phyloP scores from a whole-genome alignment of 179 eudicot species.

The Patellifolia procumbens region DNA sequence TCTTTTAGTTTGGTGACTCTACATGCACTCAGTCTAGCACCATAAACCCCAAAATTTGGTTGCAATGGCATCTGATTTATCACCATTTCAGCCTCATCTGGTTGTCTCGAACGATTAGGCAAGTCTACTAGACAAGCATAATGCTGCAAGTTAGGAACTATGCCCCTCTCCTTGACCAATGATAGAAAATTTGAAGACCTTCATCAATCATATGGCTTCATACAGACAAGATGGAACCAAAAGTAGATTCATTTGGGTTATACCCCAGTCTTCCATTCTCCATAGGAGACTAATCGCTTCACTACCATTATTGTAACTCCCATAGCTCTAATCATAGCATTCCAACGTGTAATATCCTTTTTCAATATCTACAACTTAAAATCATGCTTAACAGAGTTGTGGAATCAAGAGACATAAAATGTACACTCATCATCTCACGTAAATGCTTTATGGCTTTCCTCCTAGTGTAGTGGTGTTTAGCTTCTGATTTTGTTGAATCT shows the following conservation, averaged over 20 bases:
- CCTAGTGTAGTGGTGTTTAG: too few species aligned
- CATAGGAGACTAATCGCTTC: too few species aligned
- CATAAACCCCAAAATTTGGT: constrained; percentile 34
- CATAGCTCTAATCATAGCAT: too few species aligned
- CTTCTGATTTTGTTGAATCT: too few species aligned
- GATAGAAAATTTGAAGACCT: constrained; percentile 36
- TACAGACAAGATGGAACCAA: constrained; percentile 43
- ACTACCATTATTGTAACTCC: too few species aligned
- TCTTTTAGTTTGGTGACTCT: too few species aligned
- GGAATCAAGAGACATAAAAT: constrained; percentile 44
- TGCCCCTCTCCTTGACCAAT: too few species aligned
- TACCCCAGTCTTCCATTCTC: constrained; percentile 33
- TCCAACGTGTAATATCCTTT: constrained; percentile 49
- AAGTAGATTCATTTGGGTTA: constrained; percentile 44
- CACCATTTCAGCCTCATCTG: constrained; percentile 39
- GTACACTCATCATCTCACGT: too few species aligned
- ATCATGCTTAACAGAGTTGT: constrained; percentile 39
- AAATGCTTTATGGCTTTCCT: too few species aligned
- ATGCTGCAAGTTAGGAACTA: constrained; percentile 42
- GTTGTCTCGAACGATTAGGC: constrained; percentile 48
- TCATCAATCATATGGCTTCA: constrained; percentile 51
- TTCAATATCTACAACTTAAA: constrained; percentile 30
- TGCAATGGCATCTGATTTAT: constrained; percentile 38
- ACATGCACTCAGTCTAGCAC: constrained; percentile 47
- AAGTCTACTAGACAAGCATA: constrained; percentile 53